Evolutionary conservation across 805 yeast species (phyloP), one percentile per base, ranked within the genome.

Genomic region (Cyberlindnera misumaiensis): DNA sequence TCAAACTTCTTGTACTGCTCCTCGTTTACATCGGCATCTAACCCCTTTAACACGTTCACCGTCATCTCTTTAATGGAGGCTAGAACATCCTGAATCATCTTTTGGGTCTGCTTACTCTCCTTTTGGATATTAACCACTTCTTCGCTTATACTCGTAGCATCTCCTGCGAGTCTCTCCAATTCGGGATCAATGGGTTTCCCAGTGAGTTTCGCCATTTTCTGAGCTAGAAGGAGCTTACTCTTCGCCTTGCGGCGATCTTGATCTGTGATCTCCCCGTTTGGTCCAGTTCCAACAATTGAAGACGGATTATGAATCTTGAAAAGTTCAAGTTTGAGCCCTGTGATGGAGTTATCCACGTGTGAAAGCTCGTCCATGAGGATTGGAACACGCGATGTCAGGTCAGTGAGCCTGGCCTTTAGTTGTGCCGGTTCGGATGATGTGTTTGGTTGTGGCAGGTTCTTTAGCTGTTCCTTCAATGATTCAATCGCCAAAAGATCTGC

Each of bases 201-300:
- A 0, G 97, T 89, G 49, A 90, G 69, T 11, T 90, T 86, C 16
- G 96, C 94, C 95, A 90, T 88, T 45, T 95, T 74, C 27, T 87
- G 82, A 45, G 80, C 79, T 48, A 93, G 67, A 41, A 79, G 62
- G 29, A 89, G 89, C 55, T 83, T 81, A 31, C 86, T 78, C 48
- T 75, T 80, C 32, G 89, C 89, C 51, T 83, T 83, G 40, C 83
- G 73, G 42, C 83, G 73, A 55, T 89, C 97, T 7, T 74, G 62
- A 17, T 85, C 96, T 3, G 96, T 88, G 9, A 87, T 72, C 46
- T 77, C 77, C 10, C 97, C 97, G 53, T 82, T 77, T 28, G 87
- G 82, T 2, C 97, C 97, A 8, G 90, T 76, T 2, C 96, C 97
- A 16, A 70, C 65, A 58, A 86, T 68, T 4, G 77, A 68, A 2